Evolutionary conservation across 345 rosid genomes (phyloP).

Genomic region (Cardamine chenopodiifolia): DNA sequence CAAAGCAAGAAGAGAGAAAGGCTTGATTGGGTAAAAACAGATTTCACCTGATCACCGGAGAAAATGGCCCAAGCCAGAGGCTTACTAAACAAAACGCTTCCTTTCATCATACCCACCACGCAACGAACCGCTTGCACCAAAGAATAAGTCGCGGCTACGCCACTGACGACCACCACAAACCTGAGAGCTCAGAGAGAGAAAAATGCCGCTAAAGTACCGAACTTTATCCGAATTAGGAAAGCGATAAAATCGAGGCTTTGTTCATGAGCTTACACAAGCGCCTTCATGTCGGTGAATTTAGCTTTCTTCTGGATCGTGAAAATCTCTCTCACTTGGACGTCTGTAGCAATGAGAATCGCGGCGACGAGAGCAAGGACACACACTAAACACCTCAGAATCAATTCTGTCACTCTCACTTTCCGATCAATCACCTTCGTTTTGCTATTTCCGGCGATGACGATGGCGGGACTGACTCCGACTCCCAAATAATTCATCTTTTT

Average conservation of each 20-base stretch:
- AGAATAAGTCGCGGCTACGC: slow-evolving; percentile 76
- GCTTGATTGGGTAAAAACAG: not conserved
- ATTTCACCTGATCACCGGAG: slow-evolving; percentile 85
- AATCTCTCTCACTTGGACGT: slow-evolving; percentile 68
- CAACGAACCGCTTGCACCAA: slow-evolving; percentile 74
- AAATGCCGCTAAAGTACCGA: not conserved
- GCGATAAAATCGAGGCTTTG: not conserved
- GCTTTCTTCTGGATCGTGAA: slow-evolving; percentile 78
- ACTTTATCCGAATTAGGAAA: not conserved
- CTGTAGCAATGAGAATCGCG: slow-evolving; percentile 75
- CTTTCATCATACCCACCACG: slow-evolving; percentile 65
- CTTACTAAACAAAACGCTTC: slow-evolving; percentile 68
- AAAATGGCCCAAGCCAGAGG: slow-evolving; percentile 89
- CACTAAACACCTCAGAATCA: slow-evolving; percentile 71
- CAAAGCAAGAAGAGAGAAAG: slow-evolving; percentile 29
- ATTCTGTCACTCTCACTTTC: slow-evolving; percentile 70
- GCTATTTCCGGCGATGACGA: slow-evolving; percentile 55
- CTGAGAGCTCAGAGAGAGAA: slow-evolving; percentile 47
- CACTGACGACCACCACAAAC: slow-evolving; percentile 77
- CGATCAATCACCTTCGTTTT: slow-evolving; percentile 59
- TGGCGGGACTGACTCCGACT: slow-evolving; percentile 73
- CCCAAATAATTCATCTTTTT: slow-evolving; percentile 68
- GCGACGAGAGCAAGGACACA: slow-evolving; percentile 63
- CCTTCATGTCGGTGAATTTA: slow-evolving; percentile 86
- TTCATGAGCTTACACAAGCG: slow-evolving; percentile 71